Conservation (phyloP, 2,329 filamentous ascomycete species). For the Penicillium olsonii region DNA sequence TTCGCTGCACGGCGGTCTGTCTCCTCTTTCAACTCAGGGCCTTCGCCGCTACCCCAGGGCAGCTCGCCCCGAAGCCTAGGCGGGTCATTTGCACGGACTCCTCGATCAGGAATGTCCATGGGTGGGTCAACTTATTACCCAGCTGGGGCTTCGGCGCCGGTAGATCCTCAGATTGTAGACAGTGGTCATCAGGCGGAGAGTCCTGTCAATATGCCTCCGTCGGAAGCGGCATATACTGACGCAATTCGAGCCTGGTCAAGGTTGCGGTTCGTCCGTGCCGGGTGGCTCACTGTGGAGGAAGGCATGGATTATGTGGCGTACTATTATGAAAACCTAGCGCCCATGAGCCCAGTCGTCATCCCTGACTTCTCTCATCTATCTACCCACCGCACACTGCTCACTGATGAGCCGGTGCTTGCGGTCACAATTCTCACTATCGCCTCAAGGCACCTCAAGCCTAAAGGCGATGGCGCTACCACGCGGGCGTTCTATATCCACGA, state of each 20-base stretch:
- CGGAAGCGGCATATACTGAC: conserved; percentile 52
- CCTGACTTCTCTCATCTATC: conserved; percentile 84
- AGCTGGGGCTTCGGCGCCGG: conserved; percentile 25
- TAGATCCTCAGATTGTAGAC: conserved; percentile 31
- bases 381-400: conserved; percentile 76
- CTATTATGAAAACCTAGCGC: conserved; percentile 89
- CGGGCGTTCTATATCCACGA: conserved; percentile 91
- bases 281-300: conserved; percentile 93
- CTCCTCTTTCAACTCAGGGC: conserved; percentile 42
- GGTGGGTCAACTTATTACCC: conserved; percentile 53
- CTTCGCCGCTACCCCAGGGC: conserved; percentile 37
- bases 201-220: conserved; percentile 24
- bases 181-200: conserved; percentile 28
- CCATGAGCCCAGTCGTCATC: conserved; percentile 89
- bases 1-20: conserved; percentile 41
- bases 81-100: conserved; percentile 37
- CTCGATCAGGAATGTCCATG: conserved; percentile 47
- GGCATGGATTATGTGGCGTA: conserved; percentile 94
- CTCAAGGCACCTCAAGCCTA: conserved; percentile 79
- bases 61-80: conserved; percentile 38
- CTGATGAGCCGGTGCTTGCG: conserved; percentile 88
- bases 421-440: conserved; percentile 90
- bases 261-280: conserved; percentile 91
- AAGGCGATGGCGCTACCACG: conserved; percentile 76
- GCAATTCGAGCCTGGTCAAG: conserved; percentile 86